Conservation (phyloP, 2,329 filamentous ascomycete species). For the Beauveria varroae region DNA sequence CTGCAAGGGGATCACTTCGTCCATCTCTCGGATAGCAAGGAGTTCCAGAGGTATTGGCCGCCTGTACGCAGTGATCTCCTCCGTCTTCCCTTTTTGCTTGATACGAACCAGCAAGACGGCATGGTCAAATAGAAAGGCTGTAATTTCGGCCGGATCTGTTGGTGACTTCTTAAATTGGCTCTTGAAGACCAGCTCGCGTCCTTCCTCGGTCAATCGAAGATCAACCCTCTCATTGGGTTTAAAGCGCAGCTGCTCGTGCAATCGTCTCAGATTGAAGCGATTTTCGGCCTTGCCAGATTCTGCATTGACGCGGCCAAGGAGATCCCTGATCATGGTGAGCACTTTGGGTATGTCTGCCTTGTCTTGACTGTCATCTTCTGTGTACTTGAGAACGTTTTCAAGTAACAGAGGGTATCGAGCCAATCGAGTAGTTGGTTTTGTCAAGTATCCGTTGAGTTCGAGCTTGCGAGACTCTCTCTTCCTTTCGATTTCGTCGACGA, state of each 20-base stretch:
- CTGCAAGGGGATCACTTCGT: conserved; percentile 77
- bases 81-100: conserved; percentile 85
- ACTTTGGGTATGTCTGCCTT: conserved; percentile 89
- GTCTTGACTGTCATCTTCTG: conserved; percentile 80
- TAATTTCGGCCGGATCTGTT: conserved; percentile 82
- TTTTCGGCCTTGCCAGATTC: conserved; percentile 98
- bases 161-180: conserved; percentile 88
- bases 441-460: conserved; percentile 94
- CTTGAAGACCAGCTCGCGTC: conserved; percentile 89
- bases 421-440: conserved; percentile 91
- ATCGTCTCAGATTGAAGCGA: conserved; percentile 85
- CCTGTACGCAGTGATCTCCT: conserved; percentile 91
- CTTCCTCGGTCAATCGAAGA: conserved; percentile 87
- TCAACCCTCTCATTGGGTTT: conserved; percentile 85
- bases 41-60: conserved; percentile 90
- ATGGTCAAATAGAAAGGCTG: conserved; percentile 93
- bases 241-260: conserved; percentile 90
- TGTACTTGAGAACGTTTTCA: conserved; percentile 88
- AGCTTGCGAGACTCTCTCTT: conserved; percentile 95
- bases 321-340: conserved; percentile 76
- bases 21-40: conserved; percentile 92
- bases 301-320: conserved; percentile 80
- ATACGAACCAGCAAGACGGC: conserved; percentile 85
- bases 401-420: conserved; percentile 88
- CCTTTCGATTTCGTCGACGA: conserved; percentile 93